Conservation (phyloP, 257 asterid species). For the Nicotiana sylvestris region DNA sequence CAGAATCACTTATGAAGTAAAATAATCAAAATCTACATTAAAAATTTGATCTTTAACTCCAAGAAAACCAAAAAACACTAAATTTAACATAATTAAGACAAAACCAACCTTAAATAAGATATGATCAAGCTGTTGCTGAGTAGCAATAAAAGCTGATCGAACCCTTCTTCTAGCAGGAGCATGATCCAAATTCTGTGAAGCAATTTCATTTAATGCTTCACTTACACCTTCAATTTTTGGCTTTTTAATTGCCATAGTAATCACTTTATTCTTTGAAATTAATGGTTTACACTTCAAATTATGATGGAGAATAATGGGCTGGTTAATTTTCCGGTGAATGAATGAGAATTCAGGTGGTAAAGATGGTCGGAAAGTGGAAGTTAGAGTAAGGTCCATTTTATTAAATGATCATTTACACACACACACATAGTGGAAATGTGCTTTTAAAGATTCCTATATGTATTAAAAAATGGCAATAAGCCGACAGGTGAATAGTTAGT, state of each 20-base stretch:
- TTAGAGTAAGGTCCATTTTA: slow-evolving; percentile 42
- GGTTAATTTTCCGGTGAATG: slow-evolving; percentile 13
- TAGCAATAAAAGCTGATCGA: slow-evolving; percentile 64
- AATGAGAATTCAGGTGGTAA: slow-evolving; percentile 20
- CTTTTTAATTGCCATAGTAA: slow-evolving; percentile 53
- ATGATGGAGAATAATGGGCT: slow-evolving; percentile 22
- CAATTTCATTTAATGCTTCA: slow-evolving; percentile 73
- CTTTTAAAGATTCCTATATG: neutral
- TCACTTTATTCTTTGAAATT: slow-evolving; percentile 15
- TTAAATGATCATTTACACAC: neutral
- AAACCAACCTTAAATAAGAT: slow-evolving; percentile 64
- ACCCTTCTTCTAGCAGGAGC: slow-evolving; percentile 94
- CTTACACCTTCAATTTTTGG: slow-evolving; percentile 66
- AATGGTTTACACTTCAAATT: slow-evolving; percentile 14
- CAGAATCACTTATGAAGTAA: too few species aligned
- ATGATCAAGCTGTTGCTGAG: slow-evolving; percentile 83
- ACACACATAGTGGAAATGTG: neutral
- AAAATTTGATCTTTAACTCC: neutral
- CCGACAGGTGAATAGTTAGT: too few species aligned
- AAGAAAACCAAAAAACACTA: neutral
- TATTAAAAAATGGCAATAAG: too few species aligned
- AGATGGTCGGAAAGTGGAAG: slow-evolving; percentile 39
- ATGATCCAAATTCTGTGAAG: slow-evolving; percentile 84
- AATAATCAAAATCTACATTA: too few species aligned
- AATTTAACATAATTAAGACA: neutral